Percentiles rank a stretch among this genome's conserved stretches.
Conservation (phyloP, 345 rosid genomes). For the Camelina sativa region DNA sequence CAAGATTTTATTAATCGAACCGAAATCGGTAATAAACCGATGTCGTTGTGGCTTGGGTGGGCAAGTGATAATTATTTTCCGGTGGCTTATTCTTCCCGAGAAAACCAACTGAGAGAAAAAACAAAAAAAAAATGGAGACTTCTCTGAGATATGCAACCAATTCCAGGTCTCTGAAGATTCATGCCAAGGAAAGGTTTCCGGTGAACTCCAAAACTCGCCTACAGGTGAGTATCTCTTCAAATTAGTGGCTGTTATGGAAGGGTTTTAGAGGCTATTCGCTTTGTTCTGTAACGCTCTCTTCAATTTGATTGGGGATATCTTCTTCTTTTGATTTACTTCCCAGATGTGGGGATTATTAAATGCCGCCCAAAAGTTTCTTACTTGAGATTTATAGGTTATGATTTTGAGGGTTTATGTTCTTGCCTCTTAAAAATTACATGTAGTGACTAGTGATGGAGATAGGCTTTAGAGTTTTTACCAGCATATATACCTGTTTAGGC, state of each 20-base stretch:
- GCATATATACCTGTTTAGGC: not conserved
- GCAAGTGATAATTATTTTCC: not conserved
- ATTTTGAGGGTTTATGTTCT: slow-evolving; percentile 3
- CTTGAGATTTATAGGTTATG: not conserved
- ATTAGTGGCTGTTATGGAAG: not conserved
- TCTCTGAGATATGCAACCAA: slow-evolving; percentile 69
- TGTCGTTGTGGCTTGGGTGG: not conserved
- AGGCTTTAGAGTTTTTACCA: slow-evolving; percentile 7
- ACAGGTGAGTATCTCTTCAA: slow-evolving; percentile 52
- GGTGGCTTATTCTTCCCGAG: slow-evolving; percentile 19
- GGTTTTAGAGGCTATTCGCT: not conserved
- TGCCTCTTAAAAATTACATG: not conserved
- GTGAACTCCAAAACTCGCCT: slow-evolving; percentile 63
- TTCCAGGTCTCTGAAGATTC: slow-evolving; percentile 69
- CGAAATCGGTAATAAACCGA: slow-evolving; percentile 27
- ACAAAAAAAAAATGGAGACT: slow-evolving; percentile 61
- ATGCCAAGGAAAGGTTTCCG: slow-evolving; percentile 81
- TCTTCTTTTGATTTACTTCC: not conserved
- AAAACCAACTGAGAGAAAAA: not conserved
- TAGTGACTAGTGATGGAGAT: not conserved
- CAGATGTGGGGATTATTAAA: not conserved
- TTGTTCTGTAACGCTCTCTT: slow-evolving; percentile 9
- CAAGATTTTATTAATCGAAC: slow-evolving; percentile 21
- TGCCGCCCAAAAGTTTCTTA: not conserved
- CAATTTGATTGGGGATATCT: not conserved